Percentiles rank a stretch among this genome's conserved stretches.
These are phyloP conservation scores for Cladorrhinum sp. DNA, from an alignment of 2,329 filamentous ascomycete genomes.

Conservation along the genomic window DNA sequence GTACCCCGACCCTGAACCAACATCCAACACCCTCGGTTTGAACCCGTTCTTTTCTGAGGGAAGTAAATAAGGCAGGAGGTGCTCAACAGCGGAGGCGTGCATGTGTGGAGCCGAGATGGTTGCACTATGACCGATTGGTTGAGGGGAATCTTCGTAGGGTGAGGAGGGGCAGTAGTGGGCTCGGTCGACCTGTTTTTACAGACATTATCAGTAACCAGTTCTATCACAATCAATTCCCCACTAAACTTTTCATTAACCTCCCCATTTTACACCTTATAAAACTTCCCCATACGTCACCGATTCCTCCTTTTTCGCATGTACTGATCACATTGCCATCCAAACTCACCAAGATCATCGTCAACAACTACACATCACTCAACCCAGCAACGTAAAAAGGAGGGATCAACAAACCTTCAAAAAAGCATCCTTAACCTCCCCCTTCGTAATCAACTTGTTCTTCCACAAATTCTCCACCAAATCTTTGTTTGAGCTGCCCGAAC, in stretches of 20 bases:
- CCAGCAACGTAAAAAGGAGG: no score
- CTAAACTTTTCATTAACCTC: no score
- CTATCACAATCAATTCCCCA: no score
- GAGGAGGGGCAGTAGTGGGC: constrained; percentile 71
- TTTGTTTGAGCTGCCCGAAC: constrained; percentile 70
- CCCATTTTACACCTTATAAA: no score
- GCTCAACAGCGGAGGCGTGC: constrained; percentile 54
- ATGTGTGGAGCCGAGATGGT: constrained; percentile 62
- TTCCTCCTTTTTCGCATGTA: no score
- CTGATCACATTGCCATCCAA: no score
- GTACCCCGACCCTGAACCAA: constrained; percentile 77
- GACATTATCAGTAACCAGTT: no score
- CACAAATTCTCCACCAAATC: constrained; percentile 77
- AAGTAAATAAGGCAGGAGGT: constrained; percentile 45
- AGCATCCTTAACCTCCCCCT: constrained; percentile 68
- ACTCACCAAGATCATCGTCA: no score
- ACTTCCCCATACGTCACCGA: no score
- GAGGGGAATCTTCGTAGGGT: constrained; percentile 65
- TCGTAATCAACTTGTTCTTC: constrained; percentile 68
- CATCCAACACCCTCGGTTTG: constrained; percentile 61
- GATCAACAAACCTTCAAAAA: constrained; percentile 70
- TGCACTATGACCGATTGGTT: constrained; percentile 52
- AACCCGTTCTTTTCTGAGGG: constrained; percentile 34
- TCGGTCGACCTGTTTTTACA: constrained; percentile 71
- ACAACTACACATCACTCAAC: no score